Evolutionary conservation across 345 rosid species (phyloP), one percentile per base, ranked within the genome.

Genomic region (Eucalyptus pauciflora): DNA sequence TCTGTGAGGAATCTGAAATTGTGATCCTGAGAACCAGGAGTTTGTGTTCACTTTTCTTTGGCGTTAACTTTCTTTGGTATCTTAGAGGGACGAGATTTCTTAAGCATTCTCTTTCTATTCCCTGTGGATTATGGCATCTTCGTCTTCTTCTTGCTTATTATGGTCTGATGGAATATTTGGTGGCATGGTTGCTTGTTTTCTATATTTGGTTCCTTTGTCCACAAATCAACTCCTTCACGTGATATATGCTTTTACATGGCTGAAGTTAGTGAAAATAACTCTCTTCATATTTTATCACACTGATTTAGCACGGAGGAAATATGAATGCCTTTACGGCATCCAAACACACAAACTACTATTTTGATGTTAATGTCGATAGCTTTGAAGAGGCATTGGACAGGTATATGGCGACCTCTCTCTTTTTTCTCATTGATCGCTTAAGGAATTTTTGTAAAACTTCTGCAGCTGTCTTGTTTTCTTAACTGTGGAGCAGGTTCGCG

Each of bases 371-470:
- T 91, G 89, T 91, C 64, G 98, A 96, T 88, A 91, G 91, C 90
- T 97, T 97, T 91, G 95, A 90, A 90, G 99, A 97, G 91, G 99
- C 99, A 89, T 86, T 96, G 94, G 99, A 97, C 91, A 93, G 98
- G 99, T 97, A 87, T 45, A 86, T 79, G 20, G 60, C 18, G 62
- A 49, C 10, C 18, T 67, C 50, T 33, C 50, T 56, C 62, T 87
- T 41, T 16, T 46, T 87, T 80, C 24, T 46, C 31, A 46, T 18
- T 43, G 48, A 25, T 45, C 0, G 1, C 54, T 24, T 31, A 37
- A 43, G 48, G 29, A 29, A 80, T 33, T 16, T 27, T 18, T 37
- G 51, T 46, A 87, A 8, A 17, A 87, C 33, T 2, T 86, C 86
- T 45, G 86, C 45, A 17, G 62, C 45, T 90, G 88, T 46, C 69